phyloP scores from a whole-genome alignment of 352 stramenopile genomes.

The Phytophthora quininea region DNA sequence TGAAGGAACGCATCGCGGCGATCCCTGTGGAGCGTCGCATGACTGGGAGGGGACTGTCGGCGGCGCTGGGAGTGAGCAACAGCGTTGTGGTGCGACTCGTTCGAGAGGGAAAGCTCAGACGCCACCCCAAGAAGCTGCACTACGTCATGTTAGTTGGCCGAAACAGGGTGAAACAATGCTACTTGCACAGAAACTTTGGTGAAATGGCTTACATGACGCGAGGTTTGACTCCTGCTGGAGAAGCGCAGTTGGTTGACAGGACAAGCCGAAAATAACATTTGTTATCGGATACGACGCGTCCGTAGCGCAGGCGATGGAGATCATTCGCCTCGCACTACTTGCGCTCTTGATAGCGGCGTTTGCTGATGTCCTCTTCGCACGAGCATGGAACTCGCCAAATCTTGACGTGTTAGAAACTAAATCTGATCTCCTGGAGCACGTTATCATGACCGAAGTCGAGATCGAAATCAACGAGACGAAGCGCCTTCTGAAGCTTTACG shows the following conservation, averaged over 20 bases:
- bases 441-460: constrained; percentile 25
- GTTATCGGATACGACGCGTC: too few species aligned
- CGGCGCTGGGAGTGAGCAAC: constrained; percentile 38
- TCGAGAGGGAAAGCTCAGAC: constrained; percentile 38
- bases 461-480: constrained; percentile 29
- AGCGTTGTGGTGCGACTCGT: constrained; percentile 43
- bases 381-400: neutral
- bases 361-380: neutral
- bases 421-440: neutral
- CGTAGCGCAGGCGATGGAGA: too few species aligned
- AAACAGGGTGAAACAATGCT: too few species aligned
- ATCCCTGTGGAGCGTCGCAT: constrained; percentile 36
- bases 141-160: constrained; percentile 36
- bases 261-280: too few species aligned
- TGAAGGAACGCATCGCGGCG: constrained; percentile 37
- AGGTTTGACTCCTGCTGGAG: neutral
- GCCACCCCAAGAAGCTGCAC: constrained; percentile 45
- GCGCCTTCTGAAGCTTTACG: constrained; percentile 26
- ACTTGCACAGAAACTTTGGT: too few species aligned
- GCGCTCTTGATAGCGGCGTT: too few species aligned
- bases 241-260: too few species aligned
- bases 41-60: constrained; percentile 37
- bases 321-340: too few species aligned
- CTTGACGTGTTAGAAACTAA: neutral
- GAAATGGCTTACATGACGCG: neutral